These are phyloP conservation scores for Lomentospora prolificans DNA, from an alignment of 2,329 filamentous ascomycete genomes.

Conservation along the genomic window DNA sequence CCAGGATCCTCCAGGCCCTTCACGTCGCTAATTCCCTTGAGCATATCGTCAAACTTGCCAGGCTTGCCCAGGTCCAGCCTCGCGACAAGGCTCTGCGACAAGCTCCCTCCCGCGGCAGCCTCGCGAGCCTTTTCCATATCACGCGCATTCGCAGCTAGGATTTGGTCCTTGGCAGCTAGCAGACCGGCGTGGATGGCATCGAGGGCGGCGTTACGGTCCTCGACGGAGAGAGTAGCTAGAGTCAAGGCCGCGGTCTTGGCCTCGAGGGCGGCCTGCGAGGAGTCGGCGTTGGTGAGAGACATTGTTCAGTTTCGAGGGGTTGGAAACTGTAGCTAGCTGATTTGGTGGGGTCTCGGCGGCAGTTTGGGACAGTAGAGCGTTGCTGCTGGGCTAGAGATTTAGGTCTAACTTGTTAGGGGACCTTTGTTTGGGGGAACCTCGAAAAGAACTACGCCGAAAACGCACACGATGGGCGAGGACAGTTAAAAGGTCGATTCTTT, in stretches of 20 bases:
- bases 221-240: conserved; percentile 67
- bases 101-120: conserved; percentile 62
- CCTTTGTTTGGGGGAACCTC: neutral
- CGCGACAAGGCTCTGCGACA: conserved; percentile 78
- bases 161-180: conserved; percentile 55
- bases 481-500: too few species aligned
- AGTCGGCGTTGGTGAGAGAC: conserved; percentile 82
- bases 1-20: conserved; percentile 74
- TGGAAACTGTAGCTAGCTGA: neutral
- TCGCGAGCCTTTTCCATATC: conserved; percentile 68
- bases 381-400: neutral
- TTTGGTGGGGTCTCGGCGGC: neutral
- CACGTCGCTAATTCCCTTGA: conserved; percentile 88
- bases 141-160: conserved; percentile 76
- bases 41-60: conserved; percentile 97
- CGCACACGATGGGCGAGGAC: too few species aligned
- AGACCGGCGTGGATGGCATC: conserved; percentile 76
- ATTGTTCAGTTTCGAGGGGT: conserved; percentile 35
- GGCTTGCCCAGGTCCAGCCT: conserved; percentile 75
- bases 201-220: conserved; percentile 74
- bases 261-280: conserved; percentile 63
- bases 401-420: too few species aligned
- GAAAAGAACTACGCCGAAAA: neutral
- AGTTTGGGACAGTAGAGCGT: neutral
- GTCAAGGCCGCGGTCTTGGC: conserved; percentile 75